Conservation (phyloP, 441 rosid genomes). For the Sinapis alba region DNA sequence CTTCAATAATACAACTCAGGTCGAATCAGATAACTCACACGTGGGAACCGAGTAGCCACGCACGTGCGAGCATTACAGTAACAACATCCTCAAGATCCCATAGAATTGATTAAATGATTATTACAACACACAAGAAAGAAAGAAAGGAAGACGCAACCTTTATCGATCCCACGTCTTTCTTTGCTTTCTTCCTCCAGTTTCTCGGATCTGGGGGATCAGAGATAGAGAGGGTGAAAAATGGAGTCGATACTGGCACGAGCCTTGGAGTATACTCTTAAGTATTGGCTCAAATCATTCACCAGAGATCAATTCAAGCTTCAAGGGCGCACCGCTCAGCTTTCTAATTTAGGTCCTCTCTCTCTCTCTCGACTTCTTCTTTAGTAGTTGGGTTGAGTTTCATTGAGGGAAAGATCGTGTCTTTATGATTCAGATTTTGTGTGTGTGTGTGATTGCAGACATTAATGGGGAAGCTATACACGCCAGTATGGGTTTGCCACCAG, state of each 20-base stretch:
- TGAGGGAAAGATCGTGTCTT: not conserved
- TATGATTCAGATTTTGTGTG: not conserved
- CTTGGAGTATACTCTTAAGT: conserved; percentile 96
- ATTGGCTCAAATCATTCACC: conserved; percentile 99
- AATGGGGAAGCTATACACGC: conserved; percentile 98
- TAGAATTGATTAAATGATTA: conserved; percentile 17
- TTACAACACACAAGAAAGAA: not conserved
- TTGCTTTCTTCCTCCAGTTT: conserved; percentile 26
- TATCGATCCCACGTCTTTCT: conserved; percentile 38
- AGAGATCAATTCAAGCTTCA: conserved; percentile 96
- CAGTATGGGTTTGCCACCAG: conserved; percentile 98
- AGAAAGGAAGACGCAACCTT: conserved; percentile 31
- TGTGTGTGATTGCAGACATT: conserved; percentile 54
- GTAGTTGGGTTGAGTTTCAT: not conserved
- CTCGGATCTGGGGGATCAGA: conserved; percentile 35
- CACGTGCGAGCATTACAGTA: conserved; percentile 20
- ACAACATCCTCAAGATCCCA: conserved; percentile 27
- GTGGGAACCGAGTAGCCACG: conserved; percentile 25
- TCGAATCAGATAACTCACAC: conserved; percentile 22
- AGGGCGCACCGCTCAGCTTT: conserved; percentile 87
- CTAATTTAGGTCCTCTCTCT: conserved; percentile 65
- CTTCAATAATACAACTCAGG: conserved; percentile 4
- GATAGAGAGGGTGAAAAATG: conserved; percentile 44
- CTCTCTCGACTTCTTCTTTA: not conserved
- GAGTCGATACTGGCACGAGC: conserved; percentile 96